Evolutionary conservation across 164 flowering plant species (phyloP).

Genomic region (Malania oleifera): DNA sequence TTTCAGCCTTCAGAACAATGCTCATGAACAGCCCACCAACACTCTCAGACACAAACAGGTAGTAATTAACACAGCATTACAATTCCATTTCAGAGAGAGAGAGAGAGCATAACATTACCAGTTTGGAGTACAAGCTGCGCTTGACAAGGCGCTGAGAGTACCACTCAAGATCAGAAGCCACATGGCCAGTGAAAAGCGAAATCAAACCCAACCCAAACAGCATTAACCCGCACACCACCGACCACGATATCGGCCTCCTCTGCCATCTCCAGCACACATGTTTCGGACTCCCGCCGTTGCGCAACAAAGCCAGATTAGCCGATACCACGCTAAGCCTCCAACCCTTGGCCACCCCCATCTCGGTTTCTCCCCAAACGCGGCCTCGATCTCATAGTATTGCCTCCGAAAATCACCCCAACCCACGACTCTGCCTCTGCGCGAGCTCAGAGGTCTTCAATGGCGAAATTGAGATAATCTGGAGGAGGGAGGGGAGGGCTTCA

Average conservation of each 20-base stretch:
- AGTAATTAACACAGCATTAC: not conserved
- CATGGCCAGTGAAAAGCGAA: constrained; percentile 76
- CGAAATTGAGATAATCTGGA: not conserved
- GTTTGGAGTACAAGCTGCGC: constrained; percentile 26
- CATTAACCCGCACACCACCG: constrained; percentile 63
- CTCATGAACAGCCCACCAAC: not conserved
- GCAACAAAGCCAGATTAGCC: constrained; percentile 30
- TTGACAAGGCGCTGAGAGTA: constrained; percentile 63
- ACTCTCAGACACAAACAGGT: not conserved
- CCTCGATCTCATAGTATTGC: not conserved
- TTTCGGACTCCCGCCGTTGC: constrained; percentile 5
- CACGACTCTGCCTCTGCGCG: not conserved
- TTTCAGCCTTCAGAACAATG: too few relatives aligned
- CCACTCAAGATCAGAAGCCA: constrained; percentile 82
- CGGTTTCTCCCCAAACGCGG: not conserved
- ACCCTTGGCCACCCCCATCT: constrained; percentile 32
- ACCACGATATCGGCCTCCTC: constrained; percentile 39
- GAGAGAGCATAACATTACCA: constrained; percentile 20
- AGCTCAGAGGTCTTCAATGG: not conserved
- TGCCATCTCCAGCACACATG: constrained; percentile 12
- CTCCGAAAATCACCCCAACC: too few relatives aligned
- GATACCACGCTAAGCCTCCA: constrained; percentile 20
- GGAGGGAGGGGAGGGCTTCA: too few relatives aligned
- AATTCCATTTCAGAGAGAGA: too few relatives aligned
- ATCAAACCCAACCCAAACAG: constrained; percentile 73